Evolutionary conservation across 2,329 filamentous ascomycete genomes (phyloP), one percentile per base, ranked within the genome.

Genomic region (Microsporum ferrugineum): DNA sequence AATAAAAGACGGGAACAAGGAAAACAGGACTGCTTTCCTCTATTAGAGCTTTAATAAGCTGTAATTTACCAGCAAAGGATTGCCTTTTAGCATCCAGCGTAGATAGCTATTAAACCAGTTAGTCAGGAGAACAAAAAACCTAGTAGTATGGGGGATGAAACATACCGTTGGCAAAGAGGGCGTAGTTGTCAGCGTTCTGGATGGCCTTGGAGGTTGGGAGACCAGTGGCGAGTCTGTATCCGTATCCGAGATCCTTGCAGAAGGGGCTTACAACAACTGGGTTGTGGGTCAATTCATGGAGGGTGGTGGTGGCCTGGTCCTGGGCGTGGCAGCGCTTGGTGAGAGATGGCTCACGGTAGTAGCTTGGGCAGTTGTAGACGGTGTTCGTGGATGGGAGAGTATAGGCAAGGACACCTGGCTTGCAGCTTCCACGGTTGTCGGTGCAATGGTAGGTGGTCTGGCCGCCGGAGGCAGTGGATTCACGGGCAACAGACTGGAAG

Each of bases 211-310:
- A 66, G 0, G 76, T 75, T 4, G 72, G 75, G 64, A 88, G 70
- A 4, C 72, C 68, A 2, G 69, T 75, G 5, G 73, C 70, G 58
- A 77, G 77, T 3, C 76, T 70, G 66, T 86, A 87, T 33, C 82
- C 84, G 65, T 83, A 83, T 31, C 76, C 80, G 59, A 80, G 74
- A 68, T 88, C 85, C 1, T 78, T 70, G 1, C 84, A 87, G 6
- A 83, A 82, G 61, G 82, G 82, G 63, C 65, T 70, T 63, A 74
- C 79, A 10, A 80, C 76, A 72, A 73, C 77, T 69, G 79, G 72
- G n/a, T 80, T 77, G 68, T 88, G 86, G 6, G 85, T 86, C 65
- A 79, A 76, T 76, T 88, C 86, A 68, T 88, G 86, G 12, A 88
- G 71, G 36, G 79, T 79, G 12, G 85, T 87, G 8, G 80, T 85